These are phyloP conservation scores for Chalaropsis thielavioides DNA, from an alignment of 2,329 filamentous ascomycete genomes.

Conservation along the genomic window DNA sequence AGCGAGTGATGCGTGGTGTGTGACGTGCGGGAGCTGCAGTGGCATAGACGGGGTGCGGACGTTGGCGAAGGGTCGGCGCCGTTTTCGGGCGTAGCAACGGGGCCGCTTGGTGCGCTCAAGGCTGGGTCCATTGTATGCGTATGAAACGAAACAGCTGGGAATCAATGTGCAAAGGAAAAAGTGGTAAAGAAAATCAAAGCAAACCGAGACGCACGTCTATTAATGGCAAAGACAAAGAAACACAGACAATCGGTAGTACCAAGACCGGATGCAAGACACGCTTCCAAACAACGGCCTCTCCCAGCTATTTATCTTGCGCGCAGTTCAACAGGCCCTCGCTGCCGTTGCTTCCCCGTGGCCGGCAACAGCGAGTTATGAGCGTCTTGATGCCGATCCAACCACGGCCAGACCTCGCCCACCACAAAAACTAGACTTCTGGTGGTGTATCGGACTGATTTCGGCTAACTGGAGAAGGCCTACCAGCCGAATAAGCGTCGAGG, in stretches of 20 bases:
- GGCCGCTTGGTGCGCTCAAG: background rate
- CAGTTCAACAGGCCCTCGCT: background rate
- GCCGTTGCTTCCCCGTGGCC: too few species aligned
- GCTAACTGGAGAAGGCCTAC: background rate
- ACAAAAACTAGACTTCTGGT: background rate
- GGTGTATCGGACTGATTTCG: background rate
- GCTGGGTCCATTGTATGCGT: slow-evolving; percentile 3
- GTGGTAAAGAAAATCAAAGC: background rate
- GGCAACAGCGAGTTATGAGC: background rate
- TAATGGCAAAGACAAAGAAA: background rate
- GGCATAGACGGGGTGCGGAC: slow-evolving; percentile 8
- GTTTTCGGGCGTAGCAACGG: background rate
- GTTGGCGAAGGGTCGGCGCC: background rate
- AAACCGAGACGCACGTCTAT: background rate
- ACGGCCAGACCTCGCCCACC: background rate
- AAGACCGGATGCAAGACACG: background rate
- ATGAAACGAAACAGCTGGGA: background rate
- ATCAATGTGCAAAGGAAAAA: background rate
- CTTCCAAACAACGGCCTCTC: background rate
- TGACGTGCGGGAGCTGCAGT: slow-evolving; percentile 20
- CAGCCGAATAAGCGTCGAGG: background rate
- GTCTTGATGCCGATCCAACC: background rate
- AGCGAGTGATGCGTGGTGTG: slow-evolving; percentile 13
- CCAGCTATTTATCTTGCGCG: background rate
- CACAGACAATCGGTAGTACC: background rate